These are phyloP conservation scores for Schwanniomyces vanrijiae DNA, from an alignment of 805 yeast genomes.

Conservation along the genomic window DNA sequence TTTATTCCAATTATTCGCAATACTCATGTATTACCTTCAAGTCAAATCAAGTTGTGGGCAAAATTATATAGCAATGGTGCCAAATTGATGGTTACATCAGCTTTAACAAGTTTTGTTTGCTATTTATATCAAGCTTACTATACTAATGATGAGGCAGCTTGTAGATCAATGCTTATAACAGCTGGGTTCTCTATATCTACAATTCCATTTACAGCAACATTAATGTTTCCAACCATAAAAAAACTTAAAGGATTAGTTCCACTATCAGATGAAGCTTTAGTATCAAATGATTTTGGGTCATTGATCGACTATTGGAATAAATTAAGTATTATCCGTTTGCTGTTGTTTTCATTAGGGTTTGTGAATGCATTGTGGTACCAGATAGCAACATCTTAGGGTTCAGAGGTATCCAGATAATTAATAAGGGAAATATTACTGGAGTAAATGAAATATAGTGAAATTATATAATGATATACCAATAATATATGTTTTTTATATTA, in stretches of 20 bases:
- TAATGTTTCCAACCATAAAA: constrained; percentile 1
- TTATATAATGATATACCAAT: no score
- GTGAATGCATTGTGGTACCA: neutral
- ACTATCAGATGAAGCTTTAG: neutral
- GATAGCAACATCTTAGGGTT: no score
- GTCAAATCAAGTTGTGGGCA: neutral
- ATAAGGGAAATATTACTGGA: no score
- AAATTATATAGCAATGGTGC: constrained; percentile 1
- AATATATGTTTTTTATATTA: no score
- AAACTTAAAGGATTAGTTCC: neutral
- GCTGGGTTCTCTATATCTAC: constrained; percentile 1
- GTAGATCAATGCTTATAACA: neutral
- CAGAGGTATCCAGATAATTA: no score
- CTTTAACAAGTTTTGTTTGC: neutral
- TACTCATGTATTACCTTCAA: neutral
- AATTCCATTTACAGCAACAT: constrained; percentile 1
- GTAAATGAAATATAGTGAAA: no score
- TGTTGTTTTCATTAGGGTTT: constrained; percentile 1
- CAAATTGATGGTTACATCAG: constrained; percentile 1
- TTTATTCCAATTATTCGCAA: constrained; percentile 3
- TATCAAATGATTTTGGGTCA: neutral
- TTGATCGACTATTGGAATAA: constrained; percentile 1
- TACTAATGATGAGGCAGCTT: neutral
- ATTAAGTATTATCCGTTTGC: neutral
- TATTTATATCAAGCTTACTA: constrained; percentile 1